Percentiles rank a stretch among this genome's conserved stretches.
Evolutionary conservation across 257 asterid genomes (phyloP).

Genomic region (Euphrasia confusa): DNA sequence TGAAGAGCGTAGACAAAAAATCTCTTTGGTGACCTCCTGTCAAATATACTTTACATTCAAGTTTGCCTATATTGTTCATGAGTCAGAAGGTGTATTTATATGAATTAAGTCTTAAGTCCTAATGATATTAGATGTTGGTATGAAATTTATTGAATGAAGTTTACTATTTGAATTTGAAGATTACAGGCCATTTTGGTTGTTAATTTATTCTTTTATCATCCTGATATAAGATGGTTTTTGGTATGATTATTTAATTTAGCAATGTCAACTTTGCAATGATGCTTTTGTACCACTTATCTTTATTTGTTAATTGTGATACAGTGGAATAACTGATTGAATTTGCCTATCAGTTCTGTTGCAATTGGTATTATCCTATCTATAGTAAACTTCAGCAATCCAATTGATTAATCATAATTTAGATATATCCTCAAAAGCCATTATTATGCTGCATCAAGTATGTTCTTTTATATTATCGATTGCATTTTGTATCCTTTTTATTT

Average conservation of each 20-base stretch:
- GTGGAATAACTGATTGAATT: not conserved
- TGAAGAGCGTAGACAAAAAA: not conserved
- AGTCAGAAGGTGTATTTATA: not conserved
- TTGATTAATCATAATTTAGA: conserved; percentile 6
- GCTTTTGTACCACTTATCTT: conserved; percentile 7
- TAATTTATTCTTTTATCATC: not conserved
- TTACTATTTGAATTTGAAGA: not conserved
- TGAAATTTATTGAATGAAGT: not conserved
- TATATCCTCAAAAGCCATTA: conserved; percentile 10
- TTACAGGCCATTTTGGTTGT: not conserved
- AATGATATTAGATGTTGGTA: not conserved
- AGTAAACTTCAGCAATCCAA: too few relatives aligned
- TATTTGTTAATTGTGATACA: conserved; percentile 1
- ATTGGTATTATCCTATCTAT: too few relatives aligned
- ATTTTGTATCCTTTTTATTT: conserved; percentile 13
- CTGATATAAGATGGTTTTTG: not conserved
- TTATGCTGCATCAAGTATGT: conserved; percentile 7
- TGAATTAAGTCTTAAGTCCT: not conserved
- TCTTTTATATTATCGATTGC: conserved; percentile 10
- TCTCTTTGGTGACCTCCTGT: not conserved
- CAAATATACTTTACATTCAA: not conserved
- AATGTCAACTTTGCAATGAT: not conserved
- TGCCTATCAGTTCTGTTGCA: not conserved
- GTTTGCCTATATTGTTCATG: not conserved
- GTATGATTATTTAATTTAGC: not conserved